Evolutionary conservation across 2,329 filamentous ascomycete genomes (phyloP), one percentile per base, ranked within the genome.

Genomic region (Aspergillus tanneri): DNA sequence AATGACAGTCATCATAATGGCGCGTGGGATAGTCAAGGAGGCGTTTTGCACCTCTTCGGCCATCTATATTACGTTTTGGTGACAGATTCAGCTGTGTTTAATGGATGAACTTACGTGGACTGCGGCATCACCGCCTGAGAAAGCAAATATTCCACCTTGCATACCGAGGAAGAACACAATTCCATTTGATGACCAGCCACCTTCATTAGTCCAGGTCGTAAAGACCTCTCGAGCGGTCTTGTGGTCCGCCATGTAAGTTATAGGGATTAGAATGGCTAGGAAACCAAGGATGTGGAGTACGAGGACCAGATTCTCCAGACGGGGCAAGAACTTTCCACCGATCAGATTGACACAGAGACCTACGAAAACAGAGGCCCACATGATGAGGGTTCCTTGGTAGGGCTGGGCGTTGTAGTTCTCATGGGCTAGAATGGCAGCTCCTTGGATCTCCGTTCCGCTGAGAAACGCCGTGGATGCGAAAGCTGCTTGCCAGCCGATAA

Each of bases 231-330:
- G 58, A 0, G 72, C 64, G 16, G 69, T 66, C 30, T 70, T 67
- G 7, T 67, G 65, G 1, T 72, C 69, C 0, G 72, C 70, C 45
- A 75, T 63, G 1, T 71, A 66, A 50, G 71, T 66, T 3, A 79
- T 58, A 0, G 74, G 68, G 18, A 79, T 73, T 7, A 81, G 60
- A 45, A 79, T 75, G 0, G 72, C 77, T 46, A 80, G 76, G 57
- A 80, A 76, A 3, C 77, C 78, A 8, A 75, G 58, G n/a, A 80
- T 63, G 47, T 81, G 78, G 4, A 80, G 57, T 21, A 77, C 68
- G 6, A 79, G 62, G 18, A 78, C 67, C 10, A 75, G 53, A 1
- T 74, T 72, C 58, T 82, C 79, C 32, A 79, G 63, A 11, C 70
- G 62, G 1, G 77, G 76, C 2, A 80, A 61, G 1, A 72, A 52